Conservation (phyloP, 495 filamentous ascomycete genomes). For the Hypoxylon subgilvum region DNA sequence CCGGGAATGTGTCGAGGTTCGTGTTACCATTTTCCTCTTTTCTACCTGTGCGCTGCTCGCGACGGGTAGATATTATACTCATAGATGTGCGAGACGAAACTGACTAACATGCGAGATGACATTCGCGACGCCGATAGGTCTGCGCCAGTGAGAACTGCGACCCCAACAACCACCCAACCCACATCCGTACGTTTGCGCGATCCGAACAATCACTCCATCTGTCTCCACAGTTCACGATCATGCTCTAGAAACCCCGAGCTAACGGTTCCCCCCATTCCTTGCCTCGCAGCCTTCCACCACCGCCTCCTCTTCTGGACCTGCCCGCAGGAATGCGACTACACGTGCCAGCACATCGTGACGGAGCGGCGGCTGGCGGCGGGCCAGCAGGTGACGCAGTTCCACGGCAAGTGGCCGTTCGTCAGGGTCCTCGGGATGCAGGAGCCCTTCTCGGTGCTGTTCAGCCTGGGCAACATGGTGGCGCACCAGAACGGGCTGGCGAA, state of each 20-base stretch:
- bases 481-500: slow-evolving; percentile 79
- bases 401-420: slow-evolving; percentile 99
- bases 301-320: slow-evolving; percentile 80
- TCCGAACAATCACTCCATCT: slow-evolving; percentile 9
- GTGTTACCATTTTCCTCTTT: slow-evolving; percentile 22
- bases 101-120: slow-evolving; percentile 29
- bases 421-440: slow-evolving; percentile 92
- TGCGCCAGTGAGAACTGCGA: slow-evolving; percentile 83
- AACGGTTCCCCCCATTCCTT: slow-evolving; percentile 6
- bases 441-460: slow-evolving; percentile 91
- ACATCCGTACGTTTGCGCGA: slow-evolving; percentile 58
- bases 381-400: slow-evolving; percentile 82
- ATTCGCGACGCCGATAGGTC: slow-evolving; percentile 65
- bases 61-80: neutral
- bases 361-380: slow-evolving; percentile 68
- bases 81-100: too few species aligned
- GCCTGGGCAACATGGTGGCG: slow-evolving; percentile 84
- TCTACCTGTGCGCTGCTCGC: neutral
- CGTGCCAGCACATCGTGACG: slow-evolving; percentile 94
- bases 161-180: slow-evolving; percentile 50
- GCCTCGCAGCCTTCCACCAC: slow-evolving; percentile 63
- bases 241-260: slow-evolving; percentile 1
- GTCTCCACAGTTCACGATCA: neutral
- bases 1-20: slow-evolving; percentile 81
- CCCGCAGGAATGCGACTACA: slow-evolving; percentile 94